Evolutionary conservation across 176 grass and related monocot genomes (phyloP).

Genomic region (Pontederia crassipes): DNA sequence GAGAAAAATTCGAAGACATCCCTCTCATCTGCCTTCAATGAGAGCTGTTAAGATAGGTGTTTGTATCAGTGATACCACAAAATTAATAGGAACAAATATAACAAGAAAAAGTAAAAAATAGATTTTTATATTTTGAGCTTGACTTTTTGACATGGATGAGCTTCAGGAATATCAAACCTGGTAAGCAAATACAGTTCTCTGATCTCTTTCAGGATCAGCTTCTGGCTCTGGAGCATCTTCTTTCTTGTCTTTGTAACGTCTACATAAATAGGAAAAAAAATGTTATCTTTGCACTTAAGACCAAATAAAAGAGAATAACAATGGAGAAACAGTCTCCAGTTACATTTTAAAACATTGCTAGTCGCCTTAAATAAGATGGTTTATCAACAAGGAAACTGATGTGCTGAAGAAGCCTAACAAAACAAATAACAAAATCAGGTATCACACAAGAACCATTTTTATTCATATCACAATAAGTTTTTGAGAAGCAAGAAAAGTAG

Average conservation of each 20-base stretch:
- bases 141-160: background rate
- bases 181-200: slow-evolving; percentile 25
- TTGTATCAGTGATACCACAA: background rate
- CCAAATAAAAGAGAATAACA: background rate
- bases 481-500: too few relatives aligned
- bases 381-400: too few relatives aligned
- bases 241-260: slow-evolving; percentile 15
- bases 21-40: slow-evolving; percentile 13
- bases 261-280: background rate
- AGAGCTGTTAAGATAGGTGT: background rate
- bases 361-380: too few relatives aligned
- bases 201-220: slow-evolving; percentile 18
- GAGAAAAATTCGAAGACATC: slow-evolving; percentile 17
- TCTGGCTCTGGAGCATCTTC: slow-evolving; percentile 18
- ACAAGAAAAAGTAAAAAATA: background rate
- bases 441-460: too few relatives aligned
- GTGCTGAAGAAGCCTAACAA: too few relatives aligned
- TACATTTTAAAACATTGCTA: background rate
- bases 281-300: slow-evolving; percentile 11
- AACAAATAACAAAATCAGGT: too few relatives aligned
- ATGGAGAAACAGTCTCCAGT: background rate
- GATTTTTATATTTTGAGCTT: background rate
- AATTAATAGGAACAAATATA: background rate
- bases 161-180: background rate
- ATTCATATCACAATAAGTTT: too few relatives aligned